Base-by-base conservation (phyloP, 768 basidiomycete species). In the Gymnopilus junonius region DNA sequence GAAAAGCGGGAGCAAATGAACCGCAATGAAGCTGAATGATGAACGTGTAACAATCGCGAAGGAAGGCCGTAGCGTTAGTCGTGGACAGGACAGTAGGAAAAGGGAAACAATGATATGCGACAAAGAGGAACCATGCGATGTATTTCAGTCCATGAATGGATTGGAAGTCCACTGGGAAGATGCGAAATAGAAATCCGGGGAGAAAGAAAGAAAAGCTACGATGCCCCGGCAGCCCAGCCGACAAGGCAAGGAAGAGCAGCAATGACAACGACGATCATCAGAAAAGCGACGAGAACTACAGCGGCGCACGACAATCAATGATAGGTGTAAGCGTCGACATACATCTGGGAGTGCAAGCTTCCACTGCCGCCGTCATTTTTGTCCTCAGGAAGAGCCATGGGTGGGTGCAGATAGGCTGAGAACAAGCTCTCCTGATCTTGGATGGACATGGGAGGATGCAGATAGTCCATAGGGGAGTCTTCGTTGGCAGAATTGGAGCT, bases 401-500 rank as follows among this genome's bases (percentile, higher is more conserved):
- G 82, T 5, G 80, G 81, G 61, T 83, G 82, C 60, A 84, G 63
- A 63, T 79, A 84, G 17, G 80, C 69, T 40, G 81, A 82, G 60
- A 84, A 83, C 42, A 92, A 74, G 61, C 78, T 82, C 21, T 90
- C 89, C 54, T 92, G 91, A 46, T 91, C 90, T 23, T 82, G 81
- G n/a, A 83, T 77, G 51, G 83, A 76, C 81, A 86, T 79, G 8
- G 86, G 85, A 31, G 85, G 84, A 59, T 92, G 90, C 6, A 91
- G 77, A 65, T 85, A 92, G 67, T 92, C 90, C 87, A 91, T 90
- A 17, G 86, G 84, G 20, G 85, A 83, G 59, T 91, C 89, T 34
- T 87, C 87, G 7, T 63, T 64, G 34, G 56, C 57, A 21, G 29
- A 54, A 17, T 46, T 58, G 10, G n/a, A n/a, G n/a, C 64, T 61